These are phyloP conservation scores for Mucor lusitanicus DNA, from an alignment of 371 early-diverging fungal genomes.

Conservation along the genomic window DNA sequence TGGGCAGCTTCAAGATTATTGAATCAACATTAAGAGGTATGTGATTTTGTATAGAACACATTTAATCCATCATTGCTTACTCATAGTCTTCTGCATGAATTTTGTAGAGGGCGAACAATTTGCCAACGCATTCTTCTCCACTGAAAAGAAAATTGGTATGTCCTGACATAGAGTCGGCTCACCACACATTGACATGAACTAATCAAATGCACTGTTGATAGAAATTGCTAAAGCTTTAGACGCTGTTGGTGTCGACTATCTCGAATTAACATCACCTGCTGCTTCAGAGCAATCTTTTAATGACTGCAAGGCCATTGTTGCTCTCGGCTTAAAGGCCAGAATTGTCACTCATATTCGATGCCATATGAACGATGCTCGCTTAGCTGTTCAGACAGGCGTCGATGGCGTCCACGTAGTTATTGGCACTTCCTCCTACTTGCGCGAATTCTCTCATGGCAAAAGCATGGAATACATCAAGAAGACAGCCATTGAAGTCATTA, in stretches of 20 bases:
- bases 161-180: background rate
- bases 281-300: constrained; percentile 92
- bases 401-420: constrained; percentile 96
- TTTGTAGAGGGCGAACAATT: constrained; percentile 94
- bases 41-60: constrained; percentile 57
- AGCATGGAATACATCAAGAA: constrained; percentile 94
- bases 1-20: constrained; percentile 91
- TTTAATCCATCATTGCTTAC: constrained; percentile 71
- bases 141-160: constrained; percentile 83
- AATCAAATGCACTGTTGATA: background rate
- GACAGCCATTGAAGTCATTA: constrained; percentile 92
- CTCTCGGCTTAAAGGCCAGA: constrained; percentile 94
- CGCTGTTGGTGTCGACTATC: constrained; percentile 95
- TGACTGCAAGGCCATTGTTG: constrained; percentile 88
- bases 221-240: constrained; percentile 96
- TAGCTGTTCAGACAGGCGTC: constrained; percentile 95
- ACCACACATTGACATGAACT: constrained; percentile 85
- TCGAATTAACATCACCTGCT: constrained; percentile 94
- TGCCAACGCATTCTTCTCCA: constrained; percentile 96
- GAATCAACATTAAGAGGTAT: constrained; percentile 92
- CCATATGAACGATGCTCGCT: constrained; percentile 96
- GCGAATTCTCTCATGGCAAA: constrained; percentile 97
- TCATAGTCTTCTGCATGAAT: constrained; percentile 29
- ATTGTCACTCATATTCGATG: constrained; percentile 94
- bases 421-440: constrained; percentile 91